phyloP scores from a whole-genome alignment of 2,329 filamentous ascomycete species.

The Fusarium falciforme region DNA sequence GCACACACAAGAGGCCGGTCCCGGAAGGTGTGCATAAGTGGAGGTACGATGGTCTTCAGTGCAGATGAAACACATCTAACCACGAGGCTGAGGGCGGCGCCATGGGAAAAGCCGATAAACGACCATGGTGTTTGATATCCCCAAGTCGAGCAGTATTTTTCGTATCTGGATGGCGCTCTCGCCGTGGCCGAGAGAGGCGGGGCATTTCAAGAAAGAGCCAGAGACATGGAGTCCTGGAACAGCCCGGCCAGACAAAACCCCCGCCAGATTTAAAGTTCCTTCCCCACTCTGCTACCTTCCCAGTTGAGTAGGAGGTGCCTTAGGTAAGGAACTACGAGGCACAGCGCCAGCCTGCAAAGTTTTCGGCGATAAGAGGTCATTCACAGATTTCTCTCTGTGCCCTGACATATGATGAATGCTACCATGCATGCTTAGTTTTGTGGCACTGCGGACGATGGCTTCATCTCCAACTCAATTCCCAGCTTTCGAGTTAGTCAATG shows the following conservation, averaged over 20 bases:
- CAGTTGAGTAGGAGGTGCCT: neutral
- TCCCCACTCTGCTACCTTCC: slow-evolving; percentile 19
- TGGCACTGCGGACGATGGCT: neutral
- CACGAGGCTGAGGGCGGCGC: slow-evolving; percentile 26
- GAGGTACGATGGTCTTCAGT: slow-evolving; percentile 31
- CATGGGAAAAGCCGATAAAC: neutral
- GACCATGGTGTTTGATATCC: neutral
- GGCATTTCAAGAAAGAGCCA: neutral
- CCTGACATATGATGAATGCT: neutral
- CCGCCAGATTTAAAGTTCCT: slow-evolving; percentile 4
- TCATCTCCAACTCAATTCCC: neutral
- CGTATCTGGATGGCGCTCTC: neutral
- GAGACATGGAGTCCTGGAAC: neutral
- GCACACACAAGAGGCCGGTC: slow-evolving; percentile 30
- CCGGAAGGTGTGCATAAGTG: slow-evolving; percentile 36
- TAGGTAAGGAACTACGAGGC: neutral
- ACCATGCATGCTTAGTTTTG: neutral
- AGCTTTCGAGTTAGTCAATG: neutral
- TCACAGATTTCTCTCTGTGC: neutral
- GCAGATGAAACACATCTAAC: slow-evolving; percentile 33
- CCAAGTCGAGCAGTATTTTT: neutral
- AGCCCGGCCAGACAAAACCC: neutral
- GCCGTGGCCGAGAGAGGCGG: neutral
- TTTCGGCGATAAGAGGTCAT: slow-evolving; percentile 10
- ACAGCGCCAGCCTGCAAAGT: neutral